Evolutionary conservation across 75 land plant species (phyloP).

Genomic region (Pinus taeda): DNA sequence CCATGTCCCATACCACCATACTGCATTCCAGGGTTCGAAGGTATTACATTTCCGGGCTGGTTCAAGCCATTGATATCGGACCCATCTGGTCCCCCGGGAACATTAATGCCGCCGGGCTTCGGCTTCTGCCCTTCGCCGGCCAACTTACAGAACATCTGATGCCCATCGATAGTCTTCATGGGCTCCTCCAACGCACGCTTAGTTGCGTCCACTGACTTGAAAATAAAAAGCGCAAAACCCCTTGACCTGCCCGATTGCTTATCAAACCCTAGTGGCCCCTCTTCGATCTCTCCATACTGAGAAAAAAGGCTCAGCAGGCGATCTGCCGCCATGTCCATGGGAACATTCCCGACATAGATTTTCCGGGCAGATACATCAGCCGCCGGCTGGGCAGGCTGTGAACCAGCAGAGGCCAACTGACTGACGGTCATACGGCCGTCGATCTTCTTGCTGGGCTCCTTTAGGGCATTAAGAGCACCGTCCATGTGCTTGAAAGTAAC

Average conservation of each 20-base stretch:
- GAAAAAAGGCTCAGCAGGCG: conserved; percentile 33
- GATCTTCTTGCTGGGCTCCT: conserved; percentile 81
- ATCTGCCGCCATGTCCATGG: conserved; percentile 2
- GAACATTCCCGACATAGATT: conserved; percentile 11
- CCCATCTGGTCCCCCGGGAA: background rate
- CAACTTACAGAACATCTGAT: conserved; percentile 64
- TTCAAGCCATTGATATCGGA: background rate
- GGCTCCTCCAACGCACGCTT: conserved; percentile 53
- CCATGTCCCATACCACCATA: conserved; percentile 17
- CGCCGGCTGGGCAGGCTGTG: conserved; percentile 14
- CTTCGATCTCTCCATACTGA: conserved; percentile 42
- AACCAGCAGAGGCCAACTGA: conserved; percentile 72
- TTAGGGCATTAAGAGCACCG: conserved; percentile 70
- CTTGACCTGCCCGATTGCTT: conserved; percentile 33
- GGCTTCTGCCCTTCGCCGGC: conserved; percentile 69
- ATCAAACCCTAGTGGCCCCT: conserved; percentile 52
- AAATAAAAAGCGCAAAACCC: conserved; percentile 38
- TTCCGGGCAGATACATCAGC: background rate
- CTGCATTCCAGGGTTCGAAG: conserved; percentile 1
- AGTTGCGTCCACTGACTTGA: conserved; percentile 33
- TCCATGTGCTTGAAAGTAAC: conserved; percentile 77
- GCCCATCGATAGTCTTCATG: conserved; percentile 55
- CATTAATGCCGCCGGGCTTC: conserved; percentile 22
- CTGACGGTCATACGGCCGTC: conserved; percentile 86
- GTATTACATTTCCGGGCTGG: conserved; percentile 5